These are phyloP conservation scores for Isatis lusitanica DNA, from an alignment of 441 rosid genomes.

Conservation along the genomic window DNA sequence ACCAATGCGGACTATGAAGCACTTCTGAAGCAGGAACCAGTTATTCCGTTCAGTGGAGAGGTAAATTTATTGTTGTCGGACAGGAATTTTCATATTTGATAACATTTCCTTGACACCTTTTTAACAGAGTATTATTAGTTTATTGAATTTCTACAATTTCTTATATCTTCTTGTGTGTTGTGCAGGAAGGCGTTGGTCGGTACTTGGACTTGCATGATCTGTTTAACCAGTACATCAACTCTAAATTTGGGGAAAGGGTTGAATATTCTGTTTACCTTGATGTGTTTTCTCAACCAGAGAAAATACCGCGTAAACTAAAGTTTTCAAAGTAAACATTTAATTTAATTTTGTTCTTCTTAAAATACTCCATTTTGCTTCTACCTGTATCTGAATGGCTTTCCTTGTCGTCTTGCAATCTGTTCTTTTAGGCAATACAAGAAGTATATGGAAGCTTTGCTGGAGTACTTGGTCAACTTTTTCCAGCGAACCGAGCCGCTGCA, in stretches of 20 bases:
- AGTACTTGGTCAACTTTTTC: constrained; percentile 74
- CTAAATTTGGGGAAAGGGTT: constrained; percentile 80
- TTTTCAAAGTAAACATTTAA: constrained; percentile 54
- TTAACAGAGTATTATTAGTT: background rate
- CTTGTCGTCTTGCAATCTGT: constrained; percentile 19
- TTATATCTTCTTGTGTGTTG: constrained; percentile 18
- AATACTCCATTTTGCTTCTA: constrained; percentile 3
- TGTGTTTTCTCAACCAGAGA: constrained; percentile 63
- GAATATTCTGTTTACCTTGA: constrained; percentile 91
- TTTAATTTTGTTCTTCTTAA: constrained; percentile 1
- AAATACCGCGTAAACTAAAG: constrained; percentile 60
- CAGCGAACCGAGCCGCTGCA: constrained; percentile 93
- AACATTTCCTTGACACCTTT: constrained; percentile 14
- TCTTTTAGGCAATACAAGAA: constrained; percentile 77
- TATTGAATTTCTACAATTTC: background rate
- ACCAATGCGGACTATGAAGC: constrained; percentile 69
- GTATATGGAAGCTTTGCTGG: constrained; percentile 78
- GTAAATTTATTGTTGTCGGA: constrained; percentile 33
- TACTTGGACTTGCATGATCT: constrained; percentile 91
- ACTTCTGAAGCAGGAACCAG: constrained; percentile 80
- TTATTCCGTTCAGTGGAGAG: constrained; percentile 90
- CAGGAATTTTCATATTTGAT: background rate
- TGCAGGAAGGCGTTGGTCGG: constrained; percentile 85
- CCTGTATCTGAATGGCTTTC: constrained; percentile 24
- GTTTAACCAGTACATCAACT: constrained; percentile 79